Evolutionary conservation across 1,284 basidiomycete species (phyloP).

Genomic region (Sporisorium scitamineum): DNA sequence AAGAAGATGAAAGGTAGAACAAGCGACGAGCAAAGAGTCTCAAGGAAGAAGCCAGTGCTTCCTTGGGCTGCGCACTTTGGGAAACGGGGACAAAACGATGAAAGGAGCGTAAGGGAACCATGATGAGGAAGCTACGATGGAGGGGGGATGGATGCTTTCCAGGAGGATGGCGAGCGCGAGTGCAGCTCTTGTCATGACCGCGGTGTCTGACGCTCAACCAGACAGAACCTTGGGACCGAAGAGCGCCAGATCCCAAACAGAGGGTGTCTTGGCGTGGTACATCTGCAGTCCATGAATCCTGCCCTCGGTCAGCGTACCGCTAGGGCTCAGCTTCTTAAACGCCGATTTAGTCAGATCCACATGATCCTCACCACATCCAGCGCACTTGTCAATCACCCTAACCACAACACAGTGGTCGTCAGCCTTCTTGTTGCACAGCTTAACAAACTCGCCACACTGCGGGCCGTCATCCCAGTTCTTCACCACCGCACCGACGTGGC

Average conservation of each 20-base stretch:
- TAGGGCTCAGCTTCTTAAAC: constrained; percentile 60
- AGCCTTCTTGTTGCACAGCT: constrained; percentile 59
- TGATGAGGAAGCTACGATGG: neutral
- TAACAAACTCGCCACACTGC: constrained; percentile 65
- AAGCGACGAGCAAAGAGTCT: neutral
- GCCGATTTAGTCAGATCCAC: constrained; percentile 65
- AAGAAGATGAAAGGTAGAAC: neutral
- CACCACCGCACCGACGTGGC: constrained; percentile 64
- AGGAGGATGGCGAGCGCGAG: neutral
- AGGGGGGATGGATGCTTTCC: neutral
- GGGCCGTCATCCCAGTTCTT: constrained; percentile 54
- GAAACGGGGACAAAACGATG: neutral
- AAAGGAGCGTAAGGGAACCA: neutral
- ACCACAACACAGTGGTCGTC: constrained; percentile 53
- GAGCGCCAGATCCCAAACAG: constrained; percentile 59
- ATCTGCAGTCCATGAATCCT: constrained; percentile 56
- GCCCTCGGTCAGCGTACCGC: constrained; percentile 58
- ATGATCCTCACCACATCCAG: constrained; percentile 56
- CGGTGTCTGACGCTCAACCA: neutral
- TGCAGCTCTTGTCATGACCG: neutral
- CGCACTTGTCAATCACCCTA: constrained; percentile 66
- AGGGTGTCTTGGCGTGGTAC: constrained; percentile 48
- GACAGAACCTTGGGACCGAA: constrained; percentile 58
- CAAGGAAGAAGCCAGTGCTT: constrained; percentile 11
- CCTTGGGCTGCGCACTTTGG: neutral